Percentiles rank a stretch among this genome's conserved stretches.
Conservation (phyloP, 257 asterid genomes). For the Jasminum sambac region DNA sequence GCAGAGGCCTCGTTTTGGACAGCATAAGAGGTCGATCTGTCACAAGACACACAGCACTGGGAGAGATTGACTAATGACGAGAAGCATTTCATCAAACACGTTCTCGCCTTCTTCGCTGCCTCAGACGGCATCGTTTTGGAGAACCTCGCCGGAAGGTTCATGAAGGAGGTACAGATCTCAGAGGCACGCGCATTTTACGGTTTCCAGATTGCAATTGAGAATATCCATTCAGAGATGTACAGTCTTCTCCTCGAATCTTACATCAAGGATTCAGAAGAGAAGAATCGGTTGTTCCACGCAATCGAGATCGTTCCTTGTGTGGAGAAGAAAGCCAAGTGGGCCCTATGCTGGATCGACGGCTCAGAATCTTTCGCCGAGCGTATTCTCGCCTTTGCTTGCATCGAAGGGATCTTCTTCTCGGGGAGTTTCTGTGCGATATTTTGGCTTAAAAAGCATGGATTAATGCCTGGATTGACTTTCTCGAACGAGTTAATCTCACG, state of each 20-base stretch:
- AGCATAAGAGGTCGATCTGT: no score
- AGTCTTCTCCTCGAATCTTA: conserved; percentile 44
- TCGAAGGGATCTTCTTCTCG: conserved; percentile 58
- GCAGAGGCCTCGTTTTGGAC: no score
- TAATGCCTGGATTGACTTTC: conserved; percentile 84
- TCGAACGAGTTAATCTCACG: conserved; percentile 83
- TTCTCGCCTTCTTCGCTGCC: no score
- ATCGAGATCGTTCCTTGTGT: conserved; percentile 48
- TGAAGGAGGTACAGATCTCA: no score
- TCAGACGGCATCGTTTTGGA: no score
- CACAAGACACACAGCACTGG: no score
- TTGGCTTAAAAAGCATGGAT: conserved; percentile 84
- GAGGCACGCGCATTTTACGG: no score
- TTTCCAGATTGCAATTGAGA: conserved; percentile 46
- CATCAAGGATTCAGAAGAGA: conserved; percentile 42
- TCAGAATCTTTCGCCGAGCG: conserved; percentile 45
- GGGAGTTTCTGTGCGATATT: conserved; percentile 90
- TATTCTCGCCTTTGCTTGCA: conserved; percentile 48
- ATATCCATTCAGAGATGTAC: conserved; percentile 54
- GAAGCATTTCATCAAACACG: no score
- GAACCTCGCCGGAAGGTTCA: no score
- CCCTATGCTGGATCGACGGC: conserved; percentile 49
- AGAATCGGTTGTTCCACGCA: conserved; percentile 37
- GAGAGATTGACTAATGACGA: no score
- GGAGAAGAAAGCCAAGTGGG: conserved; percentile 50